Evolutionary conservation across 495 filamentous ascomycete genomes (phyloP).

Genomic region (Annulohypoxylon maeteangense): DNA sequence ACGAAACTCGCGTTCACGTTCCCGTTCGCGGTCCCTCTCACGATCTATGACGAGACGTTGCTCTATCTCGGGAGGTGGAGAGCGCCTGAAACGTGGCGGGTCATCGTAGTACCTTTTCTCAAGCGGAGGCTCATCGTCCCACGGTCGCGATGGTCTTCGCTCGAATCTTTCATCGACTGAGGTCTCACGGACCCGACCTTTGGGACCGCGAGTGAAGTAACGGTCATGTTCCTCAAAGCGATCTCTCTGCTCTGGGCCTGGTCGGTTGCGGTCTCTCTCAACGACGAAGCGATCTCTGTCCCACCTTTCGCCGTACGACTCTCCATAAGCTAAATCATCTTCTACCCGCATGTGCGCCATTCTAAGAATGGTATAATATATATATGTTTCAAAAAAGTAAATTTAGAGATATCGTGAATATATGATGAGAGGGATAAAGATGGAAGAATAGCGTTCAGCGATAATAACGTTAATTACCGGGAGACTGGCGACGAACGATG

Average conservation of each 20-base stretch:
- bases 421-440: not conserved
- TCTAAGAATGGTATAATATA: not conserved
- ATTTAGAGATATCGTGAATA: not conserved
- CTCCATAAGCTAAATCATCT: slow-evolving; percentile 51
- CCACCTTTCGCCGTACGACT: slow-evolving; percentile 53
- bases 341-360: slow-evolving; percentile 49
- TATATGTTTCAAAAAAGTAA: not conserved
- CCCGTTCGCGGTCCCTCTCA: slow-evolving; percentile 48
- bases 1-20: slow-evolving; percentile 45
- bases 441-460: slow-evolving; percentile 11
- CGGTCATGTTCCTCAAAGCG: slow-evolving; percentile 52
- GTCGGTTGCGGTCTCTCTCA: slow-evolving; percentile 40
- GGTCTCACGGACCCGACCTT: slow-evolving; percentile 40
- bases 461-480: slow-evolving; percentile 10
- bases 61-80: slow-evolving; percentile 48
- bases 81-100: slow-evolving; percentile 45
- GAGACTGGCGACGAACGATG: not conserved
- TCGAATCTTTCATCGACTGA: slow-evolving; percentile 50
- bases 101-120: slow-evolving; percentile 57
- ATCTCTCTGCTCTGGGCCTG: slow-evolving; percentile 41
- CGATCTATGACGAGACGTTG: slow-evolving; percentile 49
- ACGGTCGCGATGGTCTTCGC: slow-evolving; percentile 45
- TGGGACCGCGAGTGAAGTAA: slow-evolving; percentile 39
- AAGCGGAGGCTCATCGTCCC: slow-evolving; percentile 52
- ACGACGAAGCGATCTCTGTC: slow-evolving; percentile 54